Conservation (phyloP, 139 green algal species). For the Micractinium conductrix region DNA sequence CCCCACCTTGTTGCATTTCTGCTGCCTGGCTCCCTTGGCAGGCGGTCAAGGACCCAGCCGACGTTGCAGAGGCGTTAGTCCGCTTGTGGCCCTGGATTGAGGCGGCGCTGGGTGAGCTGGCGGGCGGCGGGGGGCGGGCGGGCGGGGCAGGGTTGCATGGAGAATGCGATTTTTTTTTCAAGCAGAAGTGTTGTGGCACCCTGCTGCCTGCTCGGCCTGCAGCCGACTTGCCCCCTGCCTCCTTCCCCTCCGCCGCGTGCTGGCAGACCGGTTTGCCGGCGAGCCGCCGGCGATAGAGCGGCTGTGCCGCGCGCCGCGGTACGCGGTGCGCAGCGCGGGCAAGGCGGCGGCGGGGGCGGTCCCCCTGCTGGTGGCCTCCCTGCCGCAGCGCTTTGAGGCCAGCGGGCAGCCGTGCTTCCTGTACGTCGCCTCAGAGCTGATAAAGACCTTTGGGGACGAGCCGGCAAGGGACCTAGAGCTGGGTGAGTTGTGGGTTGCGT, state of each 20-base stretch:
- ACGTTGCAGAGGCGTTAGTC: slow-evolving; percentile 51
- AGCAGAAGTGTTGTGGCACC: too few relatives aligned
- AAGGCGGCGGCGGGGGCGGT: slow-evolving; percentile 53
- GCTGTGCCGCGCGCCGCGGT: slow-evolving; percentile 56
- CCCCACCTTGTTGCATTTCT: not conserved
- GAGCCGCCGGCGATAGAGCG: slow-evolving; percentile 46
- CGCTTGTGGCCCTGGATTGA: slow-evolving; percentile 64
- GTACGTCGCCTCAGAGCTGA: slow-evolving; percentile 83
- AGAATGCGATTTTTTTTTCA: not conserved
- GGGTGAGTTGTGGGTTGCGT: too few relatives aligned
- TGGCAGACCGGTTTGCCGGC: slow-evolving; percentile 33
- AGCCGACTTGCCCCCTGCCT: not conserved
- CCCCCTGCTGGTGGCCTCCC: slow-evolving; percentile 57
- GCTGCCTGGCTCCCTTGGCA: not conserved
- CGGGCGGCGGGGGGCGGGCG: not conserved
- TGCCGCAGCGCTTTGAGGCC: slow-evolving; percentile 68
- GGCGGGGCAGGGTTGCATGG: not conserved
- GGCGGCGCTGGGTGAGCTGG: slow-evolving; percentile 27
- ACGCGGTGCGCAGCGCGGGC: slow-evolving; percentile 64
- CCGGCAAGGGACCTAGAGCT: slow-evolving; percentile 46
- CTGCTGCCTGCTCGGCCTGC: not conserved
- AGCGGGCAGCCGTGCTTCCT: slow-evolving; percentile 75
- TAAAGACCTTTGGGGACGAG: slow-evolving; percentile 80
- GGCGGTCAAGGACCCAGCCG: slow-evolving; percentile 44
- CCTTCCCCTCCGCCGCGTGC: not conserved